Percentiles rank a stretch among this genome's conserved stretches.
These are phyloP conservation scores for Calocybe gangraenosa DNA, from an alignment of 768 basidiomycete species.

Conservation along the genomic window DNA sequence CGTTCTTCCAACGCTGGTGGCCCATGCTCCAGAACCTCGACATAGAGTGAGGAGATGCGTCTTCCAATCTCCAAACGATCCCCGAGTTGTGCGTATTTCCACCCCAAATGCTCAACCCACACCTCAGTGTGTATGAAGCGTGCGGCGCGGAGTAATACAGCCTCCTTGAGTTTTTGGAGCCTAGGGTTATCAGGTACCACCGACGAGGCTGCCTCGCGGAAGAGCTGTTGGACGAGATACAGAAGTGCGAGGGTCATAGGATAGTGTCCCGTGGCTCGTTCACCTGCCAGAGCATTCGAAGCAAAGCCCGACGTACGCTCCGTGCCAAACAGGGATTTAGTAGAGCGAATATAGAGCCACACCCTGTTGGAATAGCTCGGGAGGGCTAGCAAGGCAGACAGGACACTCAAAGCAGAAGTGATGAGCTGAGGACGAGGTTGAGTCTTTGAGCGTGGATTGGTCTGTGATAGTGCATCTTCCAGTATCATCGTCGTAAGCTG, in stretches of 20 bases:
- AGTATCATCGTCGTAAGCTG: constrained; percentile 79
- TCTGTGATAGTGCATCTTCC: constrained; percentile 68
- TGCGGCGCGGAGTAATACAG: constrained; percentile 74
- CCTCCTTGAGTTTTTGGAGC: constrained; percentile 73
- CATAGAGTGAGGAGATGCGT: constrained; percentile 62
- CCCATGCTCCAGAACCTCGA: constrained; percentile 59
- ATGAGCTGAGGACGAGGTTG: constrained; percentile 59
- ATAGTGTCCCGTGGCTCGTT: constrained; percentile 71
- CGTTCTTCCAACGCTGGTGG: constrained; percentile 49
- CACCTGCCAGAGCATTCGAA: constrained; percentile 62
- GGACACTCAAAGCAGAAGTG: constrained; percentile 77
- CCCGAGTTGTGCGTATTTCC: constrained; percentile 81
- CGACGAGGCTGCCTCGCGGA: constrained; percentile 66
- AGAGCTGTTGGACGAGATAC: constrained; percentile 69
- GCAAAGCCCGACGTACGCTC: constrained; percentile 52
- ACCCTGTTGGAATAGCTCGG: constrained; percentile 77
- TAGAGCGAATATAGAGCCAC: constrained; percentile 85
- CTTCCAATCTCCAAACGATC: constrained; percentile 82
- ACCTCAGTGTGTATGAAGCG: constrained; percentile 82
- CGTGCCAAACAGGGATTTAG: constrained; percentile 70
- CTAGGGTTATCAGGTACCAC: constrained; percentile 53
- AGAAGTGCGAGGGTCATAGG: constrained; percentile 80
- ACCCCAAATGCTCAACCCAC: constrained; percentile 81
- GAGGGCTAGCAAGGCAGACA: constrained; percentile 70
- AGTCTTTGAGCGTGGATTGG: constrained; percentile 32